Evolutionary conservation across 768 basidiomycete species (phyloP), one percentile per base, ranked within the genome.

Genomic region (Mycena amicta): DNA sequence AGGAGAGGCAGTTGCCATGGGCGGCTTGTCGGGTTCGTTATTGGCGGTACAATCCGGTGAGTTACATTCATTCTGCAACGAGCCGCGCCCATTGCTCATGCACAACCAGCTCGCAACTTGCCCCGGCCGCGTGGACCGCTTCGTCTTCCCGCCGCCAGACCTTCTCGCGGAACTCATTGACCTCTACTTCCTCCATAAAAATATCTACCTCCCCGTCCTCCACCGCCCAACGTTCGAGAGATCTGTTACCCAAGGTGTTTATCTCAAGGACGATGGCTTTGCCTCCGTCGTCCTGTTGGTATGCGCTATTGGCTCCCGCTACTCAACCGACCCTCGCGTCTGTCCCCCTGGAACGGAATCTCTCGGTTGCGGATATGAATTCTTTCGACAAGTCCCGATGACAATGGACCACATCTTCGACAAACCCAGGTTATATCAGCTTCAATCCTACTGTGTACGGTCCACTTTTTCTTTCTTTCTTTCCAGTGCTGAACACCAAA

Each of bases 211-310:
- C 2, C 83, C 85, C 0, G 65, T 87, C 2, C 66, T 88, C 6
- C 85, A 86, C 58, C 74, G 77, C 2, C 77, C 78, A 1, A 74
- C 75, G 20, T 85, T 87, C 56, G 72, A 79, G 31, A 65, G 67
- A 13, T 71, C 75, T 37, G 63, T 80, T 37, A 57, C 56, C 2
- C 68, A 75, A 4, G 73, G 74, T 0, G 57, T 75, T 2, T 77
- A 83, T 62, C 58, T 71, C 12, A 68, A 64, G 2, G 73, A 81
- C 45, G 11, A 68, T 0, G 61, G 70, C 0, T 84, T 87, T 60
- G 73, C 70, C 0, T 59, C 72, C 12, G 67, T 83, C 15, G 72
- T 85, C 0, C 83, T 82, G 49, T 23, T 50, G 8, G 49, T 50
- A 8, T 50, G 49, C 28, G 49, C 49, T 16, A 50, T 50, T 27